Conservation (phyloP, 108 stramenopile species). For the Nannochloropsis gaditana region DNA sequence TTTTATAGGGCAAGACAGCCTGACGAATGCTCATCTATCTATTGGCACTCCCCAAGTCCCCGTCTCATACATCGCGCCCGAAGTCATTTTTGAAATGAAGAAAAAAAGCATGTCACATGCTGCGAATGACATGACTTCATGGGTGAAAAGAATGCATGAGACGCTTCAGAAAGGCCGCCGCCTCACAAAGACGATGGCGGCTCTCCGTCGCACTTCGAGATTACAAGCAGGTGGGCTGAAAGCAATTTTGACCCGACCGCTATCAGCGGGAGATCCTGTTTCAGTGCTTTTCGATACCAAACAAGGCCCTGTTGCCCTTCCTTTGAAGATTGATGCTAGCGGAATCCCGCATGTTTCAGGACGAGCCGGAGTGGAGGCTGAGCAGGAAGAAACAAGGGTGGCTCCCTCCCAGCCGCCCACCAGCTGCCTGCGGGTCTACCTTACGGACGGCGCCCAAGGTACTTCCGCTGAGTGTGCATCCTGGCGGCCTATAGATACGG, state of each 20-base stretch:
- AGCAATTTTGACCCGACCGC: background rate
- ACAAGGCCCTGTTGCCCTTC: background rate
- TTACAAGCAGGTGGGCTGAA: background rate
- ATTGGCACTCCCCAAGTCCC: background rate
- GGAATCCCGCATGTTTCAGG: background rate
- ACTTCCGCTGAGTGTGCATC: background rate
- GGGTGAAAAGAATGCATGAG: background rate
- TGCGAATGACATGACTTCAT: background rate
- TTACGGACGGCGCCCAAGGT: background rate
- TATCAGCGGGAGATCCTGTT: background rate
- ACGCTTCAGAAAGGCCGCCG: background rate
- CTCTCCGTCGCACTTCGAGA: background rate
- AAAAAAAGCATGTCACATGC: background rate
- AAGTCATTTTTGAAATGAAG: background rate
- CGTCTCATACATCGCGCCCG: conserved; percentile 15
- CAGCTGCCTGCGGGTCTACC: background rate
- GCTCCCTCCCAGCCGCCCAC: background rate
- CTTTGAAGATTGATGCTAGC: background rate
- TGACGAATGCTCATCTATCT: background rate
- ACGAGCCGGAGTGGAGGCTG: background rate
- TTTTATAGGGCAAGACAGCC: background rate
- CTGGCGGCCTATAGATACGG: background rate
- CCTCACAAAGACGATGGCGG: background rate
- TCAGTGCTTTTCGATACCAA: background rate
- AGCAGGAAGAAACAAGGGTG: background rate